Percentiles rank a stretch among this genome's conserved stretches.
Conservation (phyloP, 768 basidiomycete genomes). For the Galerina marginata region DNA sequence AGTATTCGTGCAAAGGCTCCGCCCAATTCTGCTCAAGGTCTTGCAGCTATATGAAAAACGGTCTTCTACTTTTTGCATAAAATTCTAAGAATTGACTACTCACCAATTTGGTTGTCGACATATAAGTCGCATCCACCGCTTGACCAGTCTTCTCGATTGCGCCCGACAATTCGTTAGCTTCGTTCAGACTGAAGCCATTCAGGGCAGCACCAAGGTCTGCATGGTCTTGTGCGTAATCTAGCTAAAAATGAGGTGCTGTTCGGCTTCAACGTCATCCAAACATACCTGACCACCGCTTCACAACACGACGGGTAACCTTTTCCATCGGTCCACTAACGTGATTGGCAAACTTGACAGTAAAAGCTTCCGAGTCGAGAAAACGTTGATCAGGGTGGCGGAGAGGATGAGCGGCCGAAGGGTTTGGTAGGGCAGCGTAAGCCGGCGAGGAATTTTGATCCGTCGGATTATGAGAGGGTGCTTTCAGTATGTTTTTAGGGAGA, state of each 20-base stretch:
- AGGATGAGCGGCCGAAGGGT: slow-evolving; percentile 87
- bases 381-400: slow-evolving; percentile 93
- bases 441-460: slow-evolving; percentile 75
- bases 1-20: slow-evolving; percentile 94
- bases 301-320: slow-evolving; percentile 88
- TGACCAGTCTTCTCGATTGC: slow-evolving; percentile 98
- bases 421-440: slow-evolving; percentile 86
- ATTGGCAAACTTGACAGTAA: slow-evolving; percentile 93
- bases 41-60: slow-evolving; percentile 65
- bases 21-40: slow-evolving; percentile 95
- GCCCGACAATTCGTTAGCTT: slow-evolving; percentile 70
- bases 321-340: slow-evolving; percentile 95
- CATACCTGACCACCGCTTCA: slow-evolving; percentile 95
- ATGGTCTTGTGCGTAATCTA: slow-evolving; percentile 86
- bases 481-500: slow-evolving; percentile 94
- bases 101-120: slow-evolving; percentile 90
- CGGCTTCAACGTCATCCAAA: slow-evolving; percentile 7
- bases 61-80: background rate
- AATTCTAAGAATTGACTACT: slow-evolving; percentile 27
- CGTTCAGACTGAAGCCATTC: slow-evolving; percentile 93
- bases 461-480: slow-evolving; percentile 94
- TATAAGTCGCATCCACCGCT: slow-evolving; percentile 92
- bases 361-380: slow-evolving; percentile 94
- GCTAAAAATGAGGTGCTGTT: slow-evolving; percentile 1
- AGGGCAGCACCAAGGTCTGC: slow-evolving; percentile 89